Evolutionary conservation across 352 stramenopile species (phyloP).

Genomic region (Achlya hypogyna): DNA sequence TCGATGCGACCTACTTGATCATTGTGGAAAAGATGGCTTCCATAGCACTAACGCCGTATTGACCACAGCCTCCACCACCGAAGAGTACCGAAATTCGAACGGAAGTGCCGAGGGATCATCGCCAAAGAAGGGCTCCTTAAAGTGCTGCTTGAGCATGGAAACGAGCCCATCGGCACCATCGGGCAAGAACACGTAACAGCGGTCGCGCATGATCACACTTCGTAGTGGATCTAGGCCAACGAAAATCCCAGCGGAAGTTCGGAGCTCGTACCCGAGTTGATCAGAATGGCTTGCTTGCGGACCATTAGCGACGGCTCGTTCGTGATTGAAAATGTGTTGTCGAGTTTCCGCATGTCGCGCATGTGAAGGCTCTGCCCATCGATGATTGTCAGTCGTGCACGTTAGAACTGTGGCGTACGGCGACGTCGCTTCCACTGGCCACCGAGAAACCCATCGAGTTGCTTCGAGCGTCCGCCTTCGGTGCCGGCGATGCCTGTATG

Average conservation of each 20-base stretch:
- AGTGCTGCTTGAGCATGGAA: constrained; percentile 1
- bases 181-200: constrained; percentile 9
- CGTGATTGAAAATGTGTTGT: constrained; percentile 15
- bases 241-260: background rate
- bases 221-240: constrained; percentile 5
- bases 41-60: background rate
- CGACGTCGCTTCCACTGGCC: background rate
- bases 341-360: constrained; percentile 19
- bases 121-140: constrained; percentile 3
- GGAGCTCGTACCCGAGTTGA: constrained; percentile 16
- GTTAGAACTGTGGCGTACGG: background rate
- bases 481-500: no score
- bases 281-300: constrained; percentile 21
- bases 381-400: background rate
- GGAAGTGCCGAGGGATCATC: background rate
- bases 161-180: background rate
- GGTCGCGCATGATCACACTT: constrained; percentile 2
- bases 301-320: constrained; percentile 19
- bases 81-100: constrained; percentile 7
- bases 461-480: no score
- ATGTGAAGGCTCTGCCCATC: constrained; percentile 9
- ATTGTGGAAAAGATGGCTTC: background rate
- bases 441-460: no score
- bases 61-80: background rate
- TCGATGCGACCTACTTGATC: background rate